phyloP scores from a whole-genome alignment of 2,329 filamentous ascomycete species.

The Fusarium bactridioides region DNA sequence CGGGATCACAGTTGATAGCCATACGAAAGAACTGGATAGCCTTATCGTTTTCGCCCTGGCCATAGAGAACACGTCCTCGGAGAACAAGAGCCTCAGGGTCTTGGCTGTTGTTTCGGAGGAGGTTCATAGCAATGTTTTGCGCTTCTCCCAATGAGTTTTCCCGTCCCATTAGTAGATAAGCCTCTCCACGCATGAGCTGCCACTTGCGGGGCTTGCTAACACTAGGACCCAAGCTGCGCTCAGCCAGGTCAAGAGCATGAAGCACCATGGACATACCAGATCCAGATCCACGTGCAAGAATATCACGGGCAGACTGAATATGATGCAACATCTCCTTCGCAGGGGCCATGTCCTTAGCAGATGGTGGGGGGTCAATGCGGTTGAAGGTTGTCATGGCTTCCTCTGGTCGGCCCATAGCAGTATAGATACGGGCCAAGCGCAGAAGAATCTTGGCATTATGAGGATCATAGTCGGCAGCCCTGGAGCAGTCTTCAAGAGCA shows the following conservation, averaged over 20 bases:
- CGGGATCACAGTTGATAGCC: slow-evolving; percentile 88
- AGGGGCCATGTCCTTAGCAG: slow-evolving; percentile 84
- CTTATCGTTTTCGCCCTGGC: slow-evolving; percentile 93
- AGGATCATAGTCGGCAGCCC: slow-evolving; percentile 83
- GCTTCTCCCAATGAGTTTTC: slow-evolving; percentile 89
- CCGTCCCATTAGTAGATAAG: slow-evolving; percentile 90
- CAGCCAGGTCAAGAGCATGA: slow-evolving; percentile 90
- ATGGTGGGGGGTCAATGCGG: slow-evolving; percentile 80
- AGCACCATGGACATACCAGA: slow-evolving; percentile 90
- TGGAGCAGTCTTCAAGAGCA: slow-evolving; percentile 86
- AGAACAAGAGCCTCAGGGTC: slow-evolving; percentile 95
- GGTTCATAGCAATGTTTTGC: slow-evolving; percentile 87
- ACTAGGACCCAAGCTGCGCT: slow-evolving; percentile 77
- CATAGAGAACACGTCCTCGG: slow-evolving; percentile 85
- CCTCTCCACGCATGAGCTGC: slow-evolving; percentile 91
- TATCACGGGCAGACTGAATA: slow-evolving; percentile 80
- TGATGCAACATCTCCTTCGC: slow-evolving; percentile 87
- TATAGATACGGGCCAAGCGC: slow-evolving; percentile 89
- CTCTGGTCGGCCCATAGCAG: slow-evolving; percentile 82
- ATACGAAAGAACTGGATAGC: slow-evolving; percentile 91
- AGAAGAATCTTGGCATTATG: slow-evolving; percentile 88
- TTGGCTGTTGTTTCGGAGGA: slow-evolving; percentile 85
- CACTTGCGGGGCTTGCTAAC: slow-evolving; percentile 88
- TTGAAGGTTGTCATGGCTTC: slow-evolving; percentile 86
- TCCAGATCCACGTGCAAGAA: slow-evolving; percentile 75